Base-by-base conservation (phyloP, 2,329 filamentous ascomycete genomes). In the Colletotrichum sojae region DNA sequence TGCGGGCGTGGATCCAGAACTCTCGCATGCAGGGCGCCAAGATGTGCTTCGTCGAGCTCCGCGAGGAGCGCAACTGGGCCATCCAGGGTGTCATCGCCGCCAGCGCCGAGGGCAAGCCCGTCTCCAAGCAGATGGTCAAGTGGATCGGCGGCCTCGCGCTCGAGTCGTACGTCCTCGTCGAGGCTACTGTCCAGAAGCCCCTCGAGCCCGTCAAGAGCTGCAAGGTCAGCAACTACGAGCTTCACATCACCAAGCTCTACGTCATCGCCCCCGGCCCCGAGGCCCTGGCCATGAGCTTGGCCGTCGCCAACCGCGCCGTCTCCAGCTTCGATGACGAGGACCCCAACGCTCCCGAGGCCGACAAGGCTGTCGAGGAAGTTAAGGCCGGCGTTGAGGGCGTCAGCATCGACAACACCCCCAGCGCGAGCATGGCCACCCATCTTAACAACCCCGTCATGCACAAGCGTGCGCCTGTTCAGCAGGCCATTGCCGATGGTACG, bases 371-470 rank as follows among this genome's bases (percentile, higher is more conserved):
- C 6, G 81, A 80, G 39, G 61, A 65, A 6, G 56, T 48, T 39
- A 65, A 65, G 56, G 56, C 36, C 8, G 86, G 73, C 31, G 78
- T 82, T 58, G 82, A 82, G 71, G 81, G 81, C 73, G 78, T 84
- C 15, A 80, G 72, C 65, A 73, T 84, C 53, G 76, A 80, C 48
- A 75, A 84, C 16, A 82, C 88, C 57, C 93, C 95, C 1, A 88
- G 92, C 60, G 95, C 97, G 27, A 92, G 89, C 70, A 89, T 98
- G 79, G 89, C 91, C 76, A 97, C 94, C 1, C 91, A 95, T 74
- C 88, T 98, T 58, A 93, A 97, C 85, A 97, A 98, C 86, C 91
- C 93, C 68, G 93, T 93, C 59, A 92, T 98, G 84, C 95, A 98
- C 83, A 92, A 98, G 78, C 91, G 96, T 64, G 93, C 94, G 1